Percentiles rank a stretch among this genome's conserved stretches.
Evolutionary conservation across 345 rosid species (phyloP).

Genomic region (Alliaria petiolata): DNA sequence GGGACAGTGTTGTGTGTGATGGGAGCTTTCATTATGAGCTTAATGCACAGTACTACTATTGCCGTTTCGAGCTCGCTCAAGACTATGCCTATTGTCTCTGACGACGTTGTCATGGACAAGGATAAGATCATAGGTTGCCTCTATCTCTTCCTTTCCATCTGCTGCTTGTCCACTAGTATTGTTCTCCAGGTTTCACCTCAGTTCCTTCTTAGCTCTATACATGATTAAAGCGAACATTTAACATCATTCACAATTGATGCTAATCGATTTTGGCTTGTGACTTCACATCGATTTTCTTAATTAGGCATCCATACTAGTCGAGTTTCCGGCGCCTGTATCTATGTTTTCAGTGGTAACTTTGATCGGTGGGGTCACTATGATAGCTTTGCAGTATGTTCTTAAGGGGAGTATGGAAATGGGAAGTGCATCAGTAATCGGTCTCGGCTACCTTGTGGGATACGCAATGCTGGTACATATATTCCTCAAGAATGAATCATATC

Average conservation of each 20-base stretch:
- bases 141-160: slow-evolving; percentile 61
- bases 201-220: not conserved
- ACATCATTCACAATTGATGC: not conserved
- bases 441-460: slow-evolving; percentile 39
- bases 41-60: slow-evolving; percentile 65
- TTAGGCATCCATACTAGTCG: slow-evolving; percentile 66
- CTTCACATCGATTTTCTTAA: not conserved
- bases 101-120: slow-evolving; percentile 27
- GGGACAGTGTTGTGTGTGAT: slow-evolving; percentile 76
- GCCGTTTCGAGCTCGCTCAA: not conserved
- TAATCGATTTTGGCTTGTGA: not conserved
- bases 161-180: slow-evolving; percentile 52
- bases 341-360: slow-evolving; percentile 60
- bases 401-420: slow-evolving; percentile 40
- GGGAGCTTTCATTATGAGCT: slow-evolving; percentile 76
- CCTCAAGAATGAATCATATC: not conserved
- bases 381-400: slow-evolving; percentile 44
- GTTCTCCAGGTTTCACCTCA: slow-evolving; percentile 65
- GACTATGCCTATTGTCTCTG: slow-evolving; percentile 18
- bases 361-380: slow-evolving; percentile 56
- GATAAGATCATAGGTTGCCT: slow-evolving; percentile 68
- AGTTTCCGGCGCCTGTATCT: slow-evolving; percentile 86
- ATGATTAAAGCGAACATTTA: not conserved
- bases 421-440: slow-evolving; percentile 42
- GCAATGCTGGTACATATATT: slow-evolving; percentile 53